These are phyloP conservation scores for Clavispora fructus DNA, from an alignment of 805 yeast genomes.

Conservation along the genomic window DNA sequence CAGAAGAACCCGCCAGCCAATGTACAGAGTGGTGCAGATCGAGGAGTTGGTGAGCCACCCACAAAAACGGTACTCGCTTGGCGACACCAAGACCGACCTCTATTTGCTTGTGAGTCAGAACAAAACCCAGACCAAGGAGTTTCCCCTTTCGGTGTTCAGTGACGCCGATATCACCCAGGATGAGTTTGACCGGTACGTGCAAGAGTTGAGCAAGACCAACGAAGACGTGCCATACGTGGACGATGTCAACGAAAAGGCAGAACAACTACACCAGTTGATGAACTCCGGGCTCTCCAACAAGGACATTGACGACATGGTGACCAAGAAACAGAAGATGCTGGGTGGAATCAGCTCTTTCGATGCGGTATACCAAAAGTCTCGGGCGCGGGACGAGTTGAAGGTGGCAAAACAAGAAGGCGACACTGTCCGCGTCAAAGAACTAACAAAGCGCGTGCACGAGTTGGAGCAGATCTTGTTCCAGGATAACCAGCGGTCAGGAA, in stretches of 20 bases:
- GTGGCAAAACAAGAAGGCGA: conserved; percentile 64
- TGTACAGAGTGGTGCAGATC: conserved; percentile 80
- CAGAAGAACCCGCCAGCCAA: conserved; percentile 53
- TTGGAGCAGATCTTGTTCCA: conserved; percentile 44
- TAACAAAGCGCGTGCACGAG: conserved; percentile 34
- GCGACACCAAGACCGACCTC: conserved; percentile 41
- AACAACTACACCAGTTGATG: conserved; percentile 58
- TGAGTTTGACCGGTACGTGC: conserved; percentile 69
- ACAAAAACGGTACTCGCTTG: conserved; percentile 37
- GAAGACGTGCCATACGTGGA: conserved; percentile 56
- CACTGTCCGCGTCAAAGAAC: conserved; percentile 20
- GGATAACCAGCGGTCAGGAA: conserved; percentile 25
- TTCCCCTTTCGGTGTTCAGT: conserved; percentile 75
- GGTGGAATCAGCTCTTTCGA: conserved; percentile 46
- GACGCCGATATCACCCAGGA: conserved; percentile 66
- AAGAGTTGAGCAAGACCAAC: conserved; percentile 54
- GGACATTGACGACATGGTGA: conserved; percentile 75
- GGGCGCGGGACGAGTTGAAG: conserved; percentile 65
- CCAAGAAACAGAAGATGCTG: conserved; percentile 56
- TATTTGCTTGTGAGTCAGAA: conserved; percentile 81
- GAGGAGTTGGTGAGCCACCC: conserved; percentile 51
- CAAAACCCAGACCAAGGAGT: conserved; percentile 58
- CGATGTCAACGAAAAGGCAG: conserved; percentile 58
- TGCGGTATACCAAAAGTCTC: conserved; percentile 70
- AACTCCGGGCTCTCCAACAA: conserved; percentile 62